These are phyloP conservation scores for Funneliformis geosporum DNA, from an alignment of 192 early-diverging fungal species.

Conservation along the genomic window DNA sequence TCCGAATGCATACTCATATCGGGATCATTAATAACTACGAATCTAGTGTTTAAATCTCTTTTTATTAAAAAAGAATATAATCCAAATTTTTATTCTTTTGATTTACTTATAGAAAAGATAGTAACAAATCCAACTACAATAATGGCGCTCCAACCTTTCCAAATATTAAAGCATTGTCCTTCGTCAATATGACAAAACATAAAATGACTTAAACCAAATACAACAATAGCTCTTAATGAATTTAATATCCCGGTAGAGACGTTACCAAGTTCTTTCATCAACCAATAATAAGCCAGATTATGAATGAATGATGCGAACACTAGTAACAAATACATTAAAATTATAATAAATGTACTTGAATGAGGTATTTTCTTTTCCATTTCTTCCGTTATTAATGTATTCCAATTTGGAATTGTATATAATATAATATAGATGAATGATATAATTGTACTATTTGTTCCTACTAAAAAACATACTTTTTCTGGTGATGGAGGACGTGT, in stretches of 20 bases:
- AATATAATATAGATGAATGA: constrained; percentile 49
- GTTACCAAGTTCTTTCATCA: constrained; percentile 55
- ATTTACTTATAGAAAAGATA: constrained; percentile 42
- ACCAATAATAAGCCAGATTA: constrained; percentile 56
- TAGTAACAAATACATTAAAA: constrained; percentile 45
- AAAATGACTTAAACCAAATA: constrained; percentile 60
- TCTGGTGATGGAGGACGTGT: constrained; percentile 47
- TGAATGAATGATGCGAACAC: constrained; percentile 49
- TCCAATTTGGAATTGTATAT: constrained; percentile 56
- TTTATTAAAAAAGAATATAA: background rate
- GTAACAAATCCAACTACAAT: constrained; percentile 58
- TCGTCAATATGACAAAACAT: constrained; percentile 54
- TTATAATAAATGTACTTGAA: constrained; percentile 33
- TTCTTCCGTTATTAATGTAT: constrained; percentile 41
- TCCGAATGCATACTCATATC: too few species aligned
- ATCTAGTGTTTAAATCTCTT: background rate
- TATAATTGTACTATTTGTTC: constrained; percentile 44
- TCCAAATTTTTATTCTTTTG: background rate
- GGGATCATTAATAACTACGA: too few species aligned
- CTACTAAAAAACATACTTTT: constrained; percentile 53
- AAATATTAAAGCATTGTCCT: constrained; percentile 60
- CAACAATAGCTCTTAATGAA: constrained; percentile 54
- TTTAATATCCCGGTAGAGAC: constrained; percentile 61
- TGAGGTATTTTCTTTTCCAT: constrained; percentile 35
- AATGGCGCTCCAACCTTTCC: constrained; percentile 53